Percentiles rank a stretch among this genome's conserved stretches.
These are phyloP conservation scores for Paramecium primaurelia DNA, from an alignment of 73 alveolate genomes.

Conservation along the genomic window DNA sequence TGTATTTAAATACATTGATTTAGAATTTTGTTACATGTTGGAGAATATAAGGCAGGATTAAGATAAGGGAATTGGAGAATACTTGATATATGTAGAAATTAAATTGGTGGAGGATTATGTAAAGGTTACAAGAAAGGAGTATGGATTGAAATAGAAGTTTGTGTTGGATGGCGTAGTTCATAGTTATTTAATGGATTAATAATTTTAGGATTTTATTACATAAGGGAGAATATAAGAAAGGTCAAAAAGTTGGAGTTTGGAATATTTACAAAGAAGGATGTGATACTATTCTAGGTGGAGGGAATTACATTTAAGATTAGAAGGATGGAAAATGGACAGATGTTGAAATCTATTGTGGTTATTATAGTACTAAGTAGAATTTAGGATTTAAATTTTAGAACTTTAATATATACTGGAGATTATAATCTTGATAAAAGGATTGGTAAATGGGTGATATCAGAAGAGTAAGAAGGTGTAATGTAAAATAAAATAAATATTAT, in stretches of 20 bases:
- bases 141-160: not conserved
- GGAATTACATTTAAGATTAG: not conserved
- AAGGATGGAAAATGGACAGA: slow-evolving; percentile 10
- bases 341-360: not conserved
- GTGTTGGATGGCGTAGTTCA: slow-evolving; percentile 1
- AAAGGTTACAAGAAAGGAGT: not conserved
- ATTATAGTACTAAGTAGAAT: not conserved
- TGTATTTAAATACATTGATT: not conserved
- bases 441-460: slow-evolving; percentile 5
- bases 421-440: not conserved
- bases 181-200: not conserved
- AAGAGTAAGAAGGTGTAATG: not conserved
- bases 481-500: not conserved
- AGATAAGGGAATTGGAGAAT: not conserved
- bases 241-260: not conserved
- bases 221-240: not conserved
- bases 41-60: not conserved
- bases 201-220: not conserved
- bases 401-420: not conserved
- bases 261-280: not conserved
- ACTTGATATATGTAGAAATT: not conserved
- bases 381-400: not conserved
- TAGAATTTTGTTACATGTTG: not conserved
- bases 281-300: slow-evolving; percentile 3
- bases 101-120: not conserved